phyloP scores from a whole-genome alignment of 1,284 basidiomycete genomes.

The Bjerkandera adusta region DNA sequence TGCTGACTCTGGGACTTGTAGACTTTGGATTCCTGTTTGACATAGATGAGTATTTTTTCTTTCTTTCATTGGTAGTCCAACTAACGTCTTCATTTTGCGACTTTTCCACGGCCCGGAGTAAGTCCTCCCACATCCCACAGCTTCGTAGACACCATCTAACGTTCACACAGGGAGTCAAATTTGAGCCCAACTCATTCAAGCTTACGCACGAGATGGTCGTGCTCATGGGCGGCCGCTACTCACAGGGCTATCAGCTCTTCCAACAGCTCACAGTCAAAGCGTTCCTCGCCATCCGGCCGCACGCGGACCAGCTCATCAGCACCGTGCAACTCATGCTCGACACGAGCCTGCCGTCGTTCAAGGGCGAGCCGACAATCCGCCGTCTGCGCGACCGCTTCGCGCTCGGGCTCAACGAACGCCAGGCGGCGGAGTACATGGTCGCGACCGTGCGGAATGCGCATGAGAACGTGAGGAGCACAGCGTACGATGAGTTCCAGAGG shows the following conservation, averaged over 20 bases:
- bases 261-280: slow-evolving; percentile 94
- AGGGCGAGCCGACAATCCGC: slow-evolving; percentile 90
- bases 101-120: slow-evolving; percentile 42
- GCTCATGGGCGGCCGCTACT: slow-evolving; percentile 93
- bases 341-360: slow-evolving; percentile 94
- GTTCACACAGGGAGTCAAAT: slow-evolving; percentile 86
- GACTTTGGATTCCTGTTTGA: slow-evolving; percentile 99
- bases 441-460: slow-evolving; percentile 88
- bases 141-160: too few relatives aligned
- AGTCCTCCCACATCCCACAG: slow-evolving; percentile 11
- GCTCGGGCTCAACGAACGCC: slow-evolving; percentile 79
- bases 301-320: slow-evolving; percentile 86
- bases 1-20: slow-evolving; percentile 28
- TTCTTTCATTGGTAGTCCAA: slow-evolving; percentile 3
- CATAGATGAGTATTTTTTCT: slow-evolving; percentile 75
- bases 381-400: slow-evolving; percentile 88
- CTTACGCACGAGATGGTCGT: slow-evolving; percentile 97
- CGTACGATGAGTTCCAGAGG: slow-evolving; percentile 92
- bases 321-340: slow-evolving; percentile 94
- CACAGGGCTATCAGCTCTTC: slow-evolving; percentile 93
- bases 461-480: slow-evolving; percentile 89
- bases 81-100: slow-evolving; percentile 18
- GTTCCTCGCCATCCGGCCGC: slow-evolving; percentile 92
- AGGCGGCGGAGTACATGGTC: slow-evolving; percentile 93
- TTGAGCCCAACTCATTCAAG: slow-evolving; percentile 97